These are phyloP conservation scores for Camellia japonica DNA, from an alignment of 148 eudicot genomes.

Conservation along the genomic window DNA sequence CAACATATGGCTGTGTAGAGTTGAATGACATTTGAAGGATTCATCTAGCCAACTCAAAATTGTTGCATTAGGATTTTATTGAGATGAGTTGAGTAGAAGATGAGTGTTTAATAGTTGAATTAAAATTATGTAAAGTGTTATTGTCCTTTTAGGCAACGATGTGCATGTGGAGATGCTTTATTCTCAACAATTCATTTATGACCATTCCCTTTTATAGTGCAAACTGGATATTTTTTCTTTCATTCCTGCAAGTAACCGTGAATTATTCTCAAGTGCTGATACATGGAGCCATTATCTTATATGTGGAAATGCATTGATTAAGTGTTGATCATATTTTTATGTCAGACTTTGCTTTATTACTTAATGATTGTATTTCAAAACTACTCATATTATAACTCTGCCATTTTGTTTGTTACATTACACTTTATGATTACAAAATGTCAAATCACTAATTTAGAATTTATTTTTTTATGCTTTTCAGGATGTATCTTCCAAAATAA, in stretches of 20 bases:
- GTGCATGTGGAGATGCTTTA: neutral
- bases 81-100: neutral
- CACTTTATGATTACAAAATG: neutral
- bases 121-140: neutral
- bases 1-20: neutral
- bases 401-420: neutral
- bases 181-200: neutral
- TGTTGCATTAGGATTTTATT: neutral
- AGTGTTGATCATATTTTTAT: neutral
- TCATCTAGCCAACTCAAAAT: neutral
- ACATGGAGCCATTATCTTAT: neutral
- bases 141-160: neutral
- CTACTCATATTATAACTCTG: neutral
- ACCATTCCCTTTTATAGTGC: neutral
- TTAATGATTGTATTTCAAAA: neutral
- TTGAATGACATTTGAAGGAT: neutral
- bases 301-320: neutral
- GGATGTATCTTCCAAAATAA: slow-evolving; percentile 29
- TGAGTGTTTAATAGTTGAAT: neutral
- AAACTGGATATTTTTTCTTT: neutral
- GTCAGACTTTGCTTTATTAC: neutral
- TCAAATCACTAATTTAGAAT: neutral
- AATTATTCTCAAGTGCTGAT: neutral
- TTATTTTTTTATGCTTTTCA: slow-evolving; percentile 13
- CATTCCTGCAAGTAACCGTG: neutral